Base-by-base conservation (phyloP, 805 yeast genomes). In the Spathaspora passalidarum region DNA sequence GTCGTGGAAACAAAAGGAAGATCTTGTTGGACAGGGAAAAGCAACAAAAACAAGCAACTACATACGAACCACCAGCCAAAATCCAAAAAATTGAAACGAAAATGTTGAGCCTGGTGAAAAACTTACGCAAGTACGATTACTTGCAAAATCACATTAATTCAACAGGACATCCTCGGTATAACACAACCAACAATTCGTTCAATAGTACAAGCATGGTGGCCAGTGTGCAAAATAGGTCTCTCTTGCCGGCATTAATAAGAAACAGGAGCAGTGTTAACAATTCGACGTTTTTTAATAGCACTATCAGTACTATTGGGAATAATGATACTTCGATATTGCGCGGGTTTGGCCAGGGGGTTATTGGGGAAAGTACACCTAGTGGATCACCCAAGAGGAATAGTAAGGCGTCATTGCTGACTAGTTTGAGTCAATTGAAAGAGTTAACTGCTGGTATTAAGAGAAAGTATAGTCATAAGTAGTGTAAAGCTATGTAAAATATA, bases 361-460 rank as follows among this genome's bases (percentile, higher is more conserved):
- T 67, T 1, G 73, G 65, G 45, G 73, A 66, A 44, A 68, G 73
- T 44, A 65, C 73, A 0, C 74, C 73, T 4, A 36, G 21, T 17
- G 58, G 54, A 8, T 61, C 72, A 2, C 71, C 68, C 2, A 53
- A 51, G 25, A 42, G 45, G 23, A 48, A n/a, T 32, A 37, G 23
- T 46, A 47, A 14, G 25, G 19, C 43, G 25, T 43, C 32, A 35
- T 36, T 16, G 51, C 57, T 36, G n/a, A 52, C 49, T 26, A 57
- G 55, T 45, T 44, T 62, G 3, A 62, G 55, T 46, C 65, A 57
- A 37, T 48, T 63, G 16, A 51, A 54, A 9, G 57, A 57, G 17
- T 52, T 63, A 41, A 55, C 66, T 5, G 68, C 65, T 2, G 54
- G 56, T 13, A 51, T 63, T 32, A 52, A 52, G 32, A 56, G 63